phyloP scores from a whole-genome alignment of 2,329 filamentous ascomycete species.

The Microdochium trichocladiopsis region DNA sequence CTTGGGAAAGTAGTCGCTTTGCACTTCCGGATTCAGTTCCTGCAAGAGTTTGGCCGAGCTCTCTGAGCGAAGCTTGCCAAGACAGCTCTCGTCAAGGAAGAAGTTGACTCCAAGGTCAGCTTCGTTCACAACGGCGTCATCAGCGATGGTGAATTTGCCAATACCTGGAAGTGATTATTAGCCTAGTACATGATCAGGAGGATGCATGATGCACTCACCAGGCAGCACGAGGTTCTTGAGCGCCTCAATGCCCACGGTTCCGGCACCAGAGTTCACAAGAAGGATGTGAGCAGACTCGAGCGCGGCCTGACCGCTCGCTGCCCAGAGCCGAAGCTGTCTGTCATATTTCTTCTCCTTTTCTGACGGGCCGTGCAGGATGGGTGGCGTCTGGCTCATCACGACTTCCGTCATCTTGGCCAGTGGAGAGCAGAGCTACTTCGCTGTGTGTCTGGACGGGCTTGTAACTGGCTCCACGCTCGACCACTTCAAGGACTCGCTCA shows the following conservation, averaged over 20 bases:
- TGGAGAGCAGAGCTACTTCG: neutral
- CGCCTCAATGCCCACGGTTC: constrained; percentile 81
- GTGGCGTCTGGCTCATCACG: constrained; percentile 35
- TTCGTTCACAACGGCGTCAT: constrained; percentile 69
- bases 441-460: constrained; percentile 1
- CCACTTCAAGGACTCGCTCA: too few relatives aligned
- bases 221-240: constrained; percentile 97
- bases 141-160: constrained; percentile 85
- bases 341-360: constrained; percentile 79
- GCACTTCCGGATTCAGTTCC: constrained; percentile 89
- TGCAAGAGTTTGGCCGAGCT: constrained; percentile 69
- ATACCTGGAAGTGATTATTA: constrained; percentile 49
- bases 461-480: constrained; percentile 3
- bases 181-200: constrained; percentile 1
- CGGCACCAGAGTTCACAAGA: constrained; percentile 79
- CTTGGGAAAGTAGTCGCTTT: constrained; percentile 62
- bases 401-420: constrained; percentile 34
- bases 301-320: constrained; percentile 81
- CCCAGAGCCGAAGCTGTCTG: constrained; percentile 91
- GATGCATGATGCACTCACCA: constrained; percentile 35
- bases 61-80: constrained; percentile 73
- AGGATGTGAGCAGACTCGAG: constrained; percentile 90
- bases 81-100: constrained; percentile 74
- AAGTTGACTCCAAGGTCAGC: constrained; percentile 93
- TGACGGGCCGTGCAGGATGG: constrained; percentile 43